Evolutionary conservation across 352 stramenopile genomes (phyloP), one percentile per base, ranked within the genome.

Genomic region (Phytophthora constricta): DNA sequence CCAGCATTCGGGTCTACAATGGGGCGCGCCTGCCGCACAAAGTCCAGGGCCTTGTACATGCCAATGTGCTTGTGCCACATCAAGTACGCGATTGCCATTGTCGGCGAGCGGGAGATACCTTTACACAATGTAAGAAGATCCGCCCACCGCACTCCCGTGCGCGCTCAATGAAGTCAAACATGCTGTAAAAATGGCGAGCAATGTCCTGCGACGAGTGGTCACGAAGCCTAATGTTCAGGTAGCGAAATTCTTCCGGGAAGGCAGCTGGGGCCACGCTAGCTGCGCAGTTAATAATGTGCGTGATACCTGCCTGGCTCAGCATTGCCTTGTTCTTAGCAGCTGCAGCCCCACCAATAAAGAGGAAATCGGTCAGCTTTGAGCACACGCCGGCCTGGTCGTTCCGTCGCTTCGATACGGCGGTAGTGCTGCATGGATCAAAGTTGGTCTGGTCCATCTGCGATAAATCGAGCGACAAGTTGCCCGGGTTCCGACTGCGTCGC

Each of bases 101-200:
- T 93, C 17, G 89, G 89, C 1, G 89, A 96, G 33, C 89, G 76
- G 25, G 89, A 96, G 39, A 96, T 96, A 55, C 89, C 89, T 52
- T 96, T 96, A 96, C 74, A 57, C 89, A 96, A 52, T 96, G 89
- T 56, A 96, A 76, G 54, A 96, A 95, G 25, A 96, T 79, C 46
- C 91, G 89, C 22, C 89, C 87, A 25, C 84, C 80, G 31, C 70
- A 58, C 16, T 80, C 72, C 3, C 88, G 82, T 26, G 87, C 89
- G 27, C 75, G 79, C 63, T 96, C 89, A 43, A 96, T 96, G 37
- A 95, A 96, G 64, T 96, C 86, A 52, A 96, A 96, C 16, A 95
- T 78, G 60, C 79, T 92, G 77, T 96, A 95, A 61, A 96, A 95
- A 64, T 96, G 86, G 10, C 82, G 70, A 20, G 86, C 77, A 58